These are phyloP conservation scores for Aspergillus nidulans DNA, from an alignment of 495 filamentous ascomycete genomes.

Conservation along the genomic window DNA sequence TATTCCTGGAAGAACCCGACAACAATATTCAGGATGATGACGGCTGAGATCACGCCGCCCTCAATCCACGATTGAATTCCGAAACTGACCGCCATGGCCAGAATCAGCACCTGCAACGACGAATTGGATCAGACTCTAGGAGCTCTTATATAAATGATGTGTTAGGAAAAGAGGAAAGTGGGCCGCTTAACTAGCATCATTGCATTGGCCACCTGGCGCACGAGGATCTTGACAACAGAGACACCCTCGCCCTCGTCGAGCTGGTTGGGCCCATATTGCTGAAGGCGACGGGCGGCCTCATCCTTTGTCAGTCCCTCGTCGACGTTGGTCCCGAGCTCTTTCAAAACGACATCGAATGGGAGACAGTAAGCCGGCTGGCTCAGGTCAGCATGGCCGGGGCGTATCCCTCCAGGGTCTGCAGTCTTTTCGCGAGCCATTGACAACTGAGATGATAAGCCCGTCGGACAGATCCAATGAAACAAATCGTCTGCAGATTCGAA, in stretches of 20 bases:
- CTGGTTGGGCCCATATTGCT: slow-evolving; percentile 58
- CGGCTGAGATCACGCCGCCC: slow-evolving; percentile 61
- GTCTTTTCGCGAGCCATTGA: slow-evolving; percentile 4
- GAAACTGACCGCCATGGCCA: slow-evolving; percentile 68
- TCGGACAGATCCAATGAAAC: neutral
- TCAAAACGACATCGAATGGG: slow-evolving; percentile 47
- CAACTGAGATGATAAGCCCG: neutral
- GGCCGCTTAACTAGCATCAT: slow-evolving; percentile 53
- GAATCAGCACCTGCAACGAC: slow-evolving; percentile 51
- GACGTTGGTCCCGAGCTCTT: slow-evolving; percentile 53
- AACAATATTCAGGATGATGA: slow-evolving; percentile 62
- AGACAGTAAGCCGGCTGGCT: slow-evolving; percentile 62
- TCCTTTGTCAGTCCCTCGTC: slow-evolving; percentile 55
- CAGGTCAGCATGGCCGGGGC: neutral
- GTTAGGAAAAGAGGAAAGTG: neutral
- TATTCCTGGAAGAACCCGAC: slow-evolving; percentile 71
- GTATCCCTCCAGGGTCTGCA: neutral
- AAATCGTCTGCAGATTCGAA: neutral
- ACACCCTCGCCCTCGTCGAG: slow-evolving; percentile 57
- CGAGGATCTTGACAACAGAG: slow-evolving; percentile 52
- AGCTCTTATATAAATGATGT: slow-evolving; percentile 6
- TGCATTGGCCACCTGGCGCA: slow-evolving; percentile 62
- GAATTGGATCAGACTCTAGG: slow-evolving; percentile 24
- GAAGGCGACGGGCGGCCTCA: slow-evolving; percentile 53
- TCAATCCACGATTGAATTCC: slow-evolving; percentile 67